Evolutionary conservation across 257 asterid genomes (phyloP).

Genomic region (Nicotiana tabacum): DNA sequence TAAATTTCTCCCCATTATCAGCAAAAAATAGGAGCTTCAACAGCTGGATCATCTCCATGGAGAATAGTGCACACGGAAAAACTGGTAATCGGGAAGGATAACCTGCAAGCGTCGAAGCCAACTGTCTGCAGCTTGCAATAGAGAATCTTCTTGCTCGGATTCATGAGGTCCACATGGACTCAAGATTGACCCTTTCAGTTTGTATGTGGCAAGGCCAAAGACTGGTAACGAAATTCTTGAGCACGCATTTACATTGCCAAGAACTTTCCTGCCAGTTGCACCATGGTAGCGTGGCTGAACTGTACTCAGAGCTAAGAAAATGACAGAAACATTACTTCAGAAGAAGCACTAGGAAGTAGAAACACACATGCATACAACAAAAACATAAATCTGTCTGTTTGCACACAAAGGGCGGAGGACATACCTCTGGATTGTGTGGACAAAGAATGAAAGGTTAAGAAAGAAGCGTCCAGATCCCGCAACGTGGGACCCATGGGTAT

Average conservation of each 20-base stretch:
- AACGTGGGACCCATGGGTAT: slow-evolving; percentile 38
- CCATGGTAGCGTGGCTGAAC: slow-evolving; percentile 31
- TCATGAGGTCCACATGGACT: slow-evolving; percentile 57
- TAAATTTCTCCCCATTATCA: not conserved
- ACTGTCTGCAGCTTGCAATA: slow-evolving; percentile 50
- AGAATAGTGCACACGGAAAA: slow-evolving; percentile 44
- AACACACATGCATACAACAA: slow-evolving; percentile 1
- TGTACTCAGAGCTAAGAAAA: slow-evolving; percentile 43
- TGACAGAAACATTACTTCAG: not conserved
- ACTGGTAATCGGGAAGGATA: slow-evolving; percentile 56
- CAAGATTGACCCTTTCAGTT: slow-evolving; percentile 54
- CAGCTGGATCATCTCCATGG: slow-evolving; percentile 34
- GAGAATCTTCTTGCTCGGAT: slow-evolving; percentile 54
- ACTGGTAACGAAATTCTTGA: slow-evolving; percentile 60
- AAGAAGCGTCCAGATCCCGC: slow-evolving; percentile 31
- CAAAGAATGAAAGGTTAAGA: slow-evolving; percentile 35
- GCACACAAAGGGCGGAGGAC: slow-evolving; percentile 9
- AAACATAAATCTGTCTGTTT: not conserved
- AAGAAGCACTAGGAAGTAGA: not conserved
- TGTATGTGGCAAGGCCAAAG: slow-evolving; percentile 76
- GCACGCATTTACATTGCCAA: slow-evolving; percentile 31
- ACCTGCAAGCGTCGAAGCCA: slow-evolving; percentile 61
- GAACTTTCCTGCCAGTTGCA: slow-evolving; percentile 27
- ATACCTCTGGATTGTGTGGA: slow-evolving; percentile 61
- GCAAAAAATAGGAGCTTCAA: not conserved